Conservation (phyloP, 345 rosid genomes). For the Gossypium bickii region DNA sequence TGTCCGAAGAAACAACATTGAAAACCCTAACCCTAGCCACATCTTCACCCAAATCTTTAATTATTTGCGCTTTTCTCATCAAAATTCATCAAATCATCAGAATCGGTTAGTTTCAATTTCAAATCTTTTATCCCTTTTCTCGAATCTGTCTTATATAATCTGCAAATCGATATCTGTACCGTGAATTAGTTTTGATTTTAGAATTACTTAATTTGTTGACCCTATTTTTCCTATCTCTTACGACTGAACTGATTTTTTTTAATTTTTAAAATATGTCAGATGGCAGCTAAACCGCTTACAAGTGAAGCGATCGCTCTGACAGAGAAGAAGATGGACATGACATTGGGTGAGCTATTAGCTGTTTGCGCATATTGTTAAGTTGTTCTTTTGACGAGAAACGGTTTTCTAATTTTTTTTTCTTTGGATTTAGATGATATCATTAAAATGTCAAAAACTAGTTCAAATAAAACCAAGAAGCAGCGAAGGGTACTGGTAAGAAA, state of each 20-base stretch:
- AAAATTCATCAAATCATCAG: background rate
- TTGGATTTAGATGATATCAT: constrained; percentile 61
- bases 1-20: background rate
- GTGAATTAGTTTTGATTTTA: background rate
- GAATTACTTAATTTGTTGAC: background rate
- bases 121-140: background rate
- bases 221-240: background rate
- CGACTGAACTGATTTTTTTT: background rate
- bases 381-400: background rate
- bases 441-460: constrained; percentile 64
- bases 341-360: constrained; percentile 46
- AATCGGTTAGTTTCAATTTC: background rate
- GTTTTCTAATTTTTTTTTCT: constrained; percentile 2
- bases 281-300: constrained; percentile 60
- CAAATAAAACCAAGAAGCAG: constrained; percentile 47
- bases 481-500: constrained; percentile 44
- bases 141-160: background rate
- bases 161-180: background rate
- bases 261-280: constrained; percentile 27
- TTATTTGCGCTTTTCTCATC: background rate
- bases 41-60: background rate
- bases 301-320: constrained; percentile 74
- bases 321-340: constrained; percentile 86
- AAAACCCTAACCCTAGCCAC: constrained; percentile 16
- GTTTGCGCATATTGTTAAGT: background rate